Evolutionary conservation across 2,329 filamentous ascomycete genomes (phyloP).

Genomic region (Cercospora citrullina): DNA sequence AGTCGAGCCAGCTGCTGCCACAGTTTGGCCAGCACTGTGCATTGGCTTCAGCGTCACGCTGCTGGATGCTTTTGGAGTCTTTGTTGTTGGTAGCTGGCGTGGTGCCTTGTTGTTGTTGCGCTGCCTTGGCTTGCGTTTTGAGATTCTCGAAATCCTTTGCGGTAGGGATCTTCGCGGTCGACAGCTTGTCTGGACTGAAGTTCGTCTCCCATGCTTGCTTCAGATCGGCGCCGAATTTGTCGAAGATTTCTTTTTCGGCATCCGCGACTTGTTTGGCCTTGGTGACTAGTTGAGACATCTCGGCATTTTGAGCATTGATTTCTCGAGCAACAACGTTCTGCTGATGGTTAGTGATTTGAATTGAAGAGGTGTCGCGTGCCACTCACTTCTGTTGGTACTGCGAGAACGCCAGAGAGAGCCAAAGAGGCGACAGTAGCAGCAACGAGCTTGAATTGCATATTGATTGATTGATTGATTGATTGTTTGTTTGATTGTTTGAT

Average conservation of each 20-base stretch:
- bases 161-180: not conserved
- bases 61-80: not conserved
- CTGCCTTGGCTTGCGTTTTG: not conserved
- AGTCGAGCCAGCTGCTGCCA: not conserved
- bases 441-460: slow-evolving; percentile 16
- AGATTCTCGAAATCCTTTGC: not conserved
- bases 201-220: not conserved
- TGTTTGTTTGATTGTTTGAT: slow-evolving; percentile 1
- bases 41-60: not conserved
- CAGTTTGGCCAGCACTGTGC: not conserved
- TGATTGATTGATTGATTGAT: not conserved
- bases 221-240: not conserved
- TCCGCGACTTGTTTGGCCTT: not conserved
- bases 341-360: not conserved
- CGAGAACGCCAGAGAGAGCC: slow-evolving; percentile 12
- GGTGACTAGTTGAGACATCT: not conserved
- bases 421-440: slow-evolving; percentile 8
- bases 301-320: not conserved
- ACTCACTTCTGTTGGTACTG: slow-evolving; percentile 1
- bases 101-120: not conserved
- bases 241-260: not conserved
- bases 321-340: slow-evolving; percentile 9
- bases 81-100: not conserved
- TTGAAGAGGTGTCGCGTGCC: not conserved
- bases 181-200: not conserved